Evolutionary conservation across 345 rosid species (phyloP).

Genomic region (Rhodamnia argentea): DNA sequence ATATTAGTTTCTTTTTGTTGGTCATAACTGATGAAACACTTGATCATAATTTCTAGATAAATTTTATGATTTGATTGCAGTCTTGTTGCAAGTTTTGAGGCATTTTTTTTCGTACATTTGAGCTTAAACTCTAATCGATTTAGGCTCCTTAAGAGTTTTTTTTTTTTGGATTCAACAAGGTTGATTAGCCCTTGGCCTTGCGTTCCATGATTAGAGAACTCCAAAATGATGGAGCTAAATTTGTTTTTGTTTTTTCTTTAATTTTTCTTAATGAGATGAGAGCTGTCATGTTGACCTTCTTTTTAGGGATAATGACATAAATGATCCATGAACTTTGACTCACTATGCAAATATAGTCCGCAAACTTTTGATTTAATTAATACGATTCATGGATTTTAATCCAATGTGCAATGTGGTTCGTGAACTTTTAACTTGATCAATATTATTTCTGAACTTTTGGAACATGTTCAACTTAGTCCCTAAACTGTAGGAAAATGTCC

Average conservation of each 20-base stretch:
- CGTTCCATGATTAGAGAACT: neutral
- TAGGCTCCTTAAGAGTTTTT: no score
- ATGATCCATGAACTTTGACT: no score
- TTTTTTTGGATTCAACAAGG: neutral
- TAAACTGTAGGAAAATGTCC: no score
- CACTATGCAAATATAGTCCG: no score
- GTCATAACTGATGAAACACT: neutral
- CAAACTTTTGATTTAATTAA: no score
- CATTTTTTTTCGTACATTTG: rapidly evolving
- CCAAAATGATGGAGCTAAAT: neutral
- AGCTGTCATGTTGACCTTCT: neutral
- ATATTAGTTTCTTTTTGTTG: neutral
- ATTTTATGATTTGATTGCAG: neutral
- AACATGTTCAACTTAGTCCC: no score
- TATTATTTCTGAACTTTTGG: no score
- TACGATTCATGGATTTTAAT: no score
- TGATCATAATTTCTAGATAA: neutral
- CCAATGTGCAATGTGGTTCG: no score
- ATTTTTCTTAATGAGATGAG: neutral
- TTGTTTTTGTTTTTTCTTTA: neutral
- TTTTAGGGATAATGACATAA: no score
- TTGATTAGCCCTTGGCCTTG: neutral
- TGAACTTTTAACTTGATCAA: no score
- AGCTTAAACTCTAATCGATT: rapidly evolving
- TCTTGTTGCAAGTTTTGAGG: rapidly evolving